Conservation (phyloP, 768 basidiomycete genomes). For the Dendrothele bispora region DNA sequence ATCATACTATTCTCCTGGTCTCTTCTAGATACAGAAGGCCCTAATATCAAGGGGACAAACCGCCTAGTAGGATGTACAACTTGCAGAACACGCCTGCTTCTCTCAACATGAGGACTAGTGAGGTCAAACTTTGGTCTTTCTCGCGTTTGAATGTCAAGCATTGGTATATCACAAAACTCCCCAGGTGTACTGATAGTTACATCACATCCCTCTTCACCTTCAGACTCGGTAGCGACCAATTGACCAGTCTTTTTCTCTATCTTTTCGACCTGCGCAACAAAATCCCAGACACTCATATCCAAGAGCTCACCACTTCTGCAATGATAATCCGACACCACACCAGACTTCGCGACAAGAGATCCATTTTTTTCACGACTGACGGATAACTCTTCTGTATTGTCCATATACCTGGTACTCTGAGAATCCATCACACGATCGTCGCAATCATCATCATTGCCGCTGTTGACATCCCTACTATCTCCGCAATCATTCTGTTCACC, state of each 20-base stretch:
- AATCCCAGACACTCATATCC: conserved; percentile 5
- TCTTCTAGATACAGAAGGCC: neutral
- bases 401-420: too few species aligned
- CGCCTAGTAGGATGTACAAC: neutral
- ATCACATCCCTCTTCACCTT: neutral
- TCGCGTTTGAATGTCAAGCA: too few species aligned
- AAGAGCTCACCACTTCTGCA: neutral
- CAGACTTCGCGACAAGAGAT: neutral
- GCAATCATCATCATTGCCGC: neutral
- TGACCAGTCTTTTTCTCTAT: neutral
- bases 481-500: neutral
- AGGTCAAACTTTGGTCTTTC: neutral
- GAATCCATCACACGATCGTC: neutral
- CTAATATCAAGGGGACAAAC: neutral
- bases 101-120: neutral
- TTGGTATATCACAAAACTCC: too few species aligned
- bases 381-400: too few species aligned
- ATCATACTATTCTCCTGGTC: neutral
- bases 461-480: neutral
- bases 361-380: neutral
- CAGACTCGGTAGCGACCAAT: neutral
- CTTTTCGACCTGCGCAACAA: conserved; percentile 1
- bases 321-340: conserved; percentile 4
- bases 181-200: too few species aligned
- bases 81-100: neutral